Conservation (phyloP, 345 rosid genomes). For the Moricandia moricandioides region DNA sequence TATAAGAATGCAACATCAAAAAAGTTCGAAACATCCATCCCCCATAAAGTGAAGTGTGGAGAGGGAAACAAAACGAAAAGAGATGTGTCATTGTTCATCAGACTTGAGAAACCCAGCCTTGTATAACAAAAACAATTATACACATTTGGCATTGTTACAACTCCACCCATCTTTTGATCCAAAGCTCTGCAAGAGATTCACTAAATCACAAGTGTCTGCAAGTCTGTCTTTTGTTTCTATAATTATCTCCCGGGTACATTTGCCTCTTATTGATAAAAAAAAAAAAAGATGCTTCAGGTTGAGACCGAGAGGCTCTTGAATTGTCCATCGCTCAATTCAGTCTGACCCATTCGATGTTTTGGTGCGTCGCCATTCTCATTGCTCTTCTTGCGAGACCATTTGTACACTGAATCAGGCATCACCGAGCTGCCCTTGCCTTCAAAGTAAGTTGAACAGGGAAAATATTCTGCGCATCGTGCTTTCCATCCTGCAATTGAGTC, state of each 20-base stretch:
- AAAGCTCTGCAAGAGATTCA: slow-evolving; percentile 15
- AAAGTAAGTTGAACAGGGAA: slow-evolving; percentile 72
- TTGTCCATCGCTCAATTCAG: slow-evolving; percentile 63
- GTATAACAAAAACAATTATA: slow-evolving; percentile 33
- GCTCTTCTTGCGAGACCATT: slow-evolving; percentile 36
- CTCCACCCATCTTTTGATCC: slow-evolving; percentile 23
- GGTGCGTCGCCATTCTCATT: slow-evolving; percentile 53
- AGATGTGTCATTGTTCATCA: slow-evolving; percentile 20
- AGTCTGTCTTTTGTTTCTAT: slow-evolving; percentile 12
- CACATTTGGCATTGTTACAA: slow-evolving; percentile 39
- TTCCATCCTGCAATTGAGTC: slow-evolving; percentile 73
- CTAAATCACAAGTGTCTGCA: not conserved
- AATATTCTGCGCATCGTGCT: slow-evolving; percentile 58
- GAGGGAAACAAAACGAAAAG: slow-evolving; percentile 18
- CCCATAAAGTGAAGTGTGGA: not conserved
- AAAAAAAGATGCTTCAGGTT: slow-evolving; percentile 21
- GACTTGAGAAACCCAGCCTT: slow-evolving; percentile 31
- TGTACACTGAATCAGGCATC: slow-evolving; percentile 48
- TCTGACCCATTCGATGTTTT: slow-evolving; percentile 41
- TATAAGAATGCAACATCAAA: slow-evolving; percentile 20
- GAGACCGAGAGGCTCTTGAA: slow-evolving; percentile 54
- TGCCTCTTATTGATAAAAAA: slow-evolving; percentile 20
- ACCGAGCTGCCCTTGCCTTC: slow-evolving; percentile 74
- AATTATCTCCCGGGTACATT: slow-evolving; percentile 9
- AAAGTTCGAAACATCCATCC: slow-evolving; percentile 14